Evolutionary conservation across 2,329 filamentous ascomycete species (phyloP).

Genomic region (Venturia aucupariae): DNA sequence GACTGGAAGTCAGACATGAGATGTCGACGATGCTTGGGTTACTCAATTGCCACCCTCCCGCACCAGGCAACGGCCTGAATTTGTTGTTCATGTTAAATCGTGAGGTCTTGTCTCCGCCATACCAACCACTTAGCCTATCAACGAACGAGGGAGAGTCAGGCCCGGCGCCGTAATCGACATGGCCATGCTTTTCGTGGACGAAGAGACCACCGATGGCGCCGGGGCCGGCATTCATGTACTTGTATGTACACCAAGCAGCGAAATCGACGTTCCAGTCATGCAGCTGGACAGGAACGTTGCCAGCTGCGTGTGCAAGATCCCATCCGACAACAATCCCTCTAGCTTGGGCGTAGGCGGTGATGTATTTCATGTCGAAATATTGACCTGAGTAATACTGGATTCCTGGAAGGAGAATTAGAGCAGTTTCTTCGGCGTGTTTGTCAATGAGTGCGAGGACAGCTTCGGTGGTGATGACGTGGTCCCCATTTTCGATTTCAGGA

Average conservation of each 20-base stretch:
- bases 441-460: slow-evolving; percentile 15
- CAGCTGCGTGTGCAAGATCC: slow-evolving; percentile 17
- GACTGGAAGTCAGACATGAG: slow-evolving; percentile 51
- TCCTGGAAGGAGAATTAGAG: slow-evolving; percentile 15
- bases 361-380: slow-evolving; percentile 16
- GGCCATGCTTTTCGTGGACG: slow-evolving; percentile 16
- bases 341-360: slow-evolving; percentile 16
- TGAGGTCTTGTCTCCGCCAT: slow-evolving; percentile 60
- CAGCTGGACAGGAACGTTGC: slow-evolving; percentile 16
- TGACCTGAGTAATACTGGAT: slow-evolving; percentile 17
- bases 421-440: slow-evolving; percentile 14
- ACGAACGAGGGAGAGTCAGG: slow-evolving; percentile 34
- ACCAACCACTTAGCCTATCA: slow-evolving; percentile 61
- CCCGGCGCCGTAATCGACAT: slow-evolving; percentile 28
- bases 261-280: slow-evolving; percentile 18
- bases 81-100: slow-evolving; percentile 66
- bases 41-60: slow-evolving; percentile 60
- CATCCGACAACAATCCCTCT: slow-evolving; percentile 16
- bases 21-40: slow-evolving; percentile 64
- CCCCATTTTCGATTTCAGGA: slow-evolving; percentile 10
- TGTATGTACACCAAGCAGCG: slow-evolving; percentile 17
- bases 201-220: slow-evolving; percentile 15
- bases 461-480: slow-evolving; percentile 16
- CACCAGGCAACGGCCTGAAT: slow-evolving; percentile 59
- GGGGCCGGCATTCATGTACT: slow-evolving; percentile 17